Evolutionary conservation across 768 basidiomycete genomes (phyloP), one percentile per base, ranked within the genome.

Genomic region (Mrakia gelida): DNA sequence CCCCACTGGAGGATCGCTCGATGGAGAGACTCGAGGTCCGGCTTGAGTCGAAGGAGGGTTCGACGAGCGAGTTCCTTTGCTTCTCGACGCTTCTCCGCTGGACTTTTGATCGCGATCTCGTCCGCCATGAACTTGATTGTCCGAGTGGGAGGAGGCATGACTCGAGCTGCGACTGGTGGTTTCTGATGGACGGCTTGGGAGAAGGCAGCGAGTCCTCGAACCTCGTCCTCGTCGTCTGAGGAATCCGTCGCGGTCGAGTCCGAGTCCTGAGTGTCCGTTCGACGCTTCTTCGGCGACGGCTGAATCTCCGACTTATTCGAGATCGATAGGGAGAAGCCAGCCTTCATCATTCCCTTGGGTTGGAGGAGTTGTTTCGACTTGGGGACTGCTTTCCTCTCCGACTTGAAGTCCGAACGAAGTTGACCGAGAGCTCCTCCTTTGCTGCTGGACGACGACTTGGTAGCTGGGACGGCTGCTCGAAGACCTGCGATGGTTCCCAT

Each of bases 1-100:
- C 92, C 87, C 97, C 97, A 99, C 0, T 92, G 90, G 0, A 99
- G 85, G 41, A 98, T 86, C 15, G 87, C 85, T 67, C 89, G 89
- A 83, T 96, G 92, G 30, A 99, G 89, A 9, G 86, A 87, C 43
- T 90, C 89, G 28, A 95, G 87, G 81, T 98, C 91, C 3, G 95
- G 96, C 81, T 90, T 91, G 81, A 95, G 86, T 11, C 95, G 90
- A 79, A 90, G 85, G 10, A 89, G 88, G 65, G 86, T 88, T 76
- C 88, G 87, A 28, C 89, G 89, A 38, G 89, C 88, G 75, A 90
- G 89, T 26, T 91, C 90, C 72, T 88, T 87, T 77, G 88, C 87
- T 43, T 86, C 84, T 59, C 90, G 80, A 49, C 90, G 75, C 16
- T 73, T 56, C 52, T 80, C 72, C 80, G 88, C 85, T 26, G 87